Evolutionary conservation across 2,329 filamentous ascomycete species (phyloP), one percentile per base, ranked within the genome.

Genomic region (Periconia sp.): DNA sequence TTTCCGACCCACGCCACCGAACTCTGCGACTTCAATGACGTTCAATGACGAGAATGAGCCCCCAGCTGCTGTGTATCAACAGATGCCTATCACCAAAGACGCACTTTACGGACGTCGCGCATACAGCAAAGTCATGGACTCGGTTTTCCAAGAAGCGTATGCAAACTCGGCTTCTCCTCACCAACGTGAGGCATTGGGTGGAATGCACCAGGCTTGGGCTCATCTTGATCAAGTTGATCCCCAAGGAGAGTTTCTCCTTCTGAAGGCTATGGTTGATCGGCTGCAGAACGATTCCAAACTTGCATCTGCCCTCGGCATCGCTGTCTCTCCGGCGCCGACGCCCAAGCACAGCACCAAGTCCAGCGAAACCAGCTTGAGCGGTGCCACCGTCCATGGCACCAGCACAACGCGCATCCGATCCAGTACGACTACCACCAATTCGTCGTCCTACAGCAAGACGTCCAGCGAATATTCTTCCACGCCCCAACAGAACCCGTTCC

Each of bases 151-250:
- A 62, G 92, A 97, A 73, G 81, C 92, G 1, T 86, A 95, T 66
- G 89, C 91, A n/a, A 90, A 93, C 51, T 96, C 85, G 0, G 82
- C 78, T 8, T 82, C 82, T 37, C 78, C 83, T 49, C 77, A 79
- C n/a, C 95, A 94, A 72, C 84, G 92, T 35, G 91, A 96, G 63
- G 91, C 91, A 0, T 82, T 97, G 30, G 90, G 89, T 2, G 85
- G 86, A 58, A 81, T 97, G 13, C 91, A 90, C 0, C 90, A 96
- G 70, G 92, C 93, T 0, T 95, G 94, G 79, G 88, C 87, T 5
- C 83, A 87, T 13, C 81, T 99, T 31, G 91, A 97, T 71, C 85
- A 90, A 43, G 81, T 93, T 30, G 93, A 99, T 66, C 93, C 93
- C 0, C 93, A 97, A 70, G 92, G 92, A 17, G 85, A 92, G 41